phyloP scores from a whole-genome alignment of 2,329 filamentous ascomycete genomes.

The Talaromyces sp. region DNA sequence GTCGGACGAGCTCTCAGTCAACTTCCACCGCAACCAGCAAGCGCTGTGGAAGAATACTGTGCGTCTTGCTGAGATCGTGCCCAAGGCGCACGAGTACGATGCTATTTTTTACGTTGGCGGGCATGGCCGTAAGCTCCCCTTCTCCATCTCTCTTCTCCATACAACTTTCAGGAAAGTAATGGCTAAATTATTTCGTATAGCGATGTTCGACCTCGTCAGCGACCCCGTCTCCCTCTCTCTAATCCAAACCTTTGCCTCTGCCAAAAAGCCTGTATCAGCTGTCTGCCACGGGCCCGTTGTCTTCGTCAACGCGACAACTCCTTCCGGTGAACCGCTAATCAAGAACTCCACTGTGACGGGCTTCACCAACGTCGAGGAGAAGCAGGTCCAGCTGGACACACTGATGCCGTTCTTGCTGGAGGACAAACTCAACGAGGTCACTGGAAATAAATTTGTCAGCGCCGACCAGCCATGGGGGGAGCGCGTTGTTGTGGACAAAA shows the following conservation, averaged over 20 bases:
- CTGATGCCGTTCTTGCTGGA: constrained; percentile 45
- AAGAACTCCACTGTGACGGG: constrained; percentile 39
- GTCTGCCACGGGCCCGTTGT: constrained; percentile 46
- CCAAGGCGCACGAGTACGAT: constrained; percentile 56
- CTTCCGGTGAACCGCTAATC: constrained; percentile 39
- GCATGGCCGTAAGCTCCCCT: constrained; percentile 46
- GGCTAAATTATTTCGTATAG: constrained; percentile 14
- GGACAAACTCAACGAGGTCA: constrained; percentile 35
- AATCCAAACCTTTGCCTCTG: constrained; percentile 44
- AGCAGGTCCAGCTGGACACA: constrained; percentile 32
- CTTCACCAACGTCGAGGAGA: constrained; percentile 46
- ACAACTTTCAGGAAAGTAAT: background rate
- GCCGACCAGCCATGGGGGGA: constrained; percentile 39
- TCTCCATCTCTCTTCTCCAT: background rate
- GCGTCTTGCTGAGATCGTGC: constrained; percentile 52
- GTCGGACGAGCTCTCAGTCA: constrained; percentile 46
- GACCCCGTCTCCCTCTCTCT: constrained; percentile 38
- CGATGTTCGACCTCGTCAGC: constrained; percentile 47
- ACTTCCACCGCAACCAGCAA: constrained; percentile 54
- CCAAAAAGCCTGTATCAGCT: constrained; percentile 45
- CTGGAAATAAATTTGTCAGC: constrained; percentile 42
- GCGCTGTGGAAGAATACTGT: constrained; percentile 59
- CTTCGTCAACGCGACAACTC: constrained; percentile 39
- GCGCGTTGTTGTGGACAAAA: constrained; percentile 38
- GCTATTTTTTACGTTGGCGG: constrained; percentile 58